Evolutionary conservation across 2,329 filamentous ascomycete species (phyloP), one percentile per base, ranked within the genome.

Genomic region (Fusarium pilosicola): DNA sequence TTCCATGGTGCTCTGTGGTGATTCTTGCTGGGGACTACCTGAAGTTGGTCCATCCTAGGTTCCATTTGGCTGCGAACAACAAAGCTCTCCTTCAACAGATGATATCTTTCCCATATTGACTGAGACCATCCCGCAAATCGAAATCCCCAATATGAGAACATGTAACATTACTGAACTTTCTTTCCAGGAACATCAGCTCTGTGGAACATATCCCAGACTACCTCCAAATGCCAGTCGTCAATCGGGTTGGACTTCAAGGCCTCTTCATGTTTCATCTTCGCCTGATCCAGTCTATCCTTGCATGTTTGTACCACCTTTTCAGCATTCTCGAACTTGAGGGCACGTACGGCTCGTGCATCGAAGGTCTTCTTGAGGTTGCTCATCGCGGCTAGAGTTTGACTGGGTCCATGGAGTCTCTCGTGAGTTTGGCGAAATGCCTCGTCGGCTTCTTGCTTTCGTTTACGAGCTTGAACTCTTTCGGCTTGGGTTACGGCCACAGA

Each of bases 11-110:
- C 15, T n/a, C 15, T 34, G 3, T 20, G 6, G 9, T 36, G 15
- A 52, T 36, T 3, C 0, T 1, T 20, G 12, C 17, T 20, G 0
- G 8, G 10, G 48, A 6, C 17, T 4, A 24, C 2, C 30, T 34
- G 2, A 20, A 34, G 22, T 15, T 3, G 0, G 48, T 36, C 18
- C n/a, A n/a, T n/a, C n/a, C n/a, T n/a, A n/a, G n/a, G n/a, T n/a
- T n/a, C n/a, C n/a, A n/a, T n/a, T n/a, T n/a, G n/a, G n/a, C n/a
- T n/a, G n/a, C 32, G 1, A 13, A 11, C 11, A 34, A 24, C 12
- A 36, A 17, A n/a, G 12, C 1, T 5, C 30, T 0, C 13, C 1
- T 8, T 48, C 3, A 20, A 24, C n/a, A 34, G 12, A 20, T 20
- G 15, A 6, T 1, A 34, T 20, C 17, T 24, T 34, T 52, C n/a